These are phyloP conservation scores for Calocybe indica DNA, from an alignment of 768 basidiomycete genomes.

Conservation along the genomic window DNA sequence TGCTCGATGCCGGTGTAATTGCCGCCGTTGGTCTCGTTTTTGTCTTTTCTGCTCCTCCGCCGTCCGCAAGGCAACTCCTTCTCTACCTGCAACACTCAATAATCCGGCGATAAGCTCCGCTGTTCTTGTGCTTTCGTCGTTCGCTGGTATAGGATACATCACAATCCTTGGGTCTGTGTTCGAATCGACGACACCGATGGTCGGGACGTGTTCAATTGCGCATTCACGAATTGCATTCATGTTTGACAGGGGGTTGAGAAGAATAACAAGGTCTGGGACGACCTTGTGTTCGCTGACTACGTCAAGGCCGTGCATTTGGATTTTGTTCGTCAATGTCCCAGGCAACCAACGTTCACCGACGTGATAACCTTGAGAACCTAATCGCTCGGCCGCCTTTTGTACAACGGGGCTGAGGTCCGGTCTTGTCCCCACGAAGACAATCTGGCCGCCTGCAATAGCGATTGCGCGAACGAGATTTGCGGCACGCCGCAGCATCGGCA, in stretches of 20 bases:
- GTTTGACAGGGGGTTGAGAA: constrained; percentile 87
- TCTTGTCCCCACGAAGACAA: constrained; percentile 89
- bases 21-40: constrained; percentile 13
- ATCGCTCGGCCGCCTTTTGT: constrained; percentile 69
- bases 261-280: constrained; percentile 81
- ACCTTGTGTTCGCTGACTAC: constrained; percentile 47
- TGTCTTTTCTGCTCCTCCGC: constrained; percentile 22
- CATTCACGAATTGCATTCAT: constrained; percentile 88
- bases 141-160: constrained; percentile 98
- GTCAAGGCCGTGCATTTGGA: constrained; percentile 62
- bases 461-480: constrained; percentile 82
- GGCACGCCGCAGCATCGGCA: constrained; percentile 87
- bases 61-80: constrained; percentile 53
- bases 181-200: constrained; percentile 91
- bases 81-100: constrained; percentile 79
- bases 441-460: constrained; percentile 72
- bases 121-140: constrained; percentile 88
- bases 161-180: constrained; percentile 94
- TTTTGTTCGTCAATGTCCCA: constrained; percentile 88
- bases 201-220: constrained; percentile 84
- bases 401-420: constrained; percentile 72
- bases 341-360: constrained; percentile 90
- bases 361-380: constrained; percentile 78
- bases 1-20: constrained; percentile 8
- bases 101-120: constrained; percentile 90